Conservation (phyloP, 1,284 basidiomycete species). For the Inonotus hispidus region DNA sequence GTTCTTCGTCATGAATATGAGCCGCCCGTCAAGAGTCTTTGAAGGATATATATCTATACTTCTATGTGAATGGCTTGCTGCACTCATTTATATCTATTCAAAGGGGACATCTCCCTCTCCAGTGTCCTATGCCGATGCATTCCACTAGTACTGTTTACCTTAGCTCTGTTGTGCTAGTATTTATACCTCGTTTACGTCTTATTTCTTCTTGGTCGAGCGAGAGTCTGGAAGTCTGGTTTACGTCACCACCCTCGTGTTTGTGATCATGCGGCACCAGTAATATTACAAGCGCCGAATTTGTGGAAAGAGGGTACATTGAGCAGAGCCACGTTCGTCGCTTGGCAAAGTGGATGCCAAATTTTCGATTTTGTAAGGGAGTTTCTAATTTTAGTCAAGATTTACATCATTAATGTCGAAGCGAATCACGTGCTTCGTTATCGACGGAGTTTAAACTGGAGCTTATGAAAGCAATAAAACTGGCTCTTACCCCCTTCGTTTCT, state of each 20-base stretch:
- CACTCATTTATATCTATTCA: background rate
- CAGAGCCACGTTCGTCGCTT: too few relatives aligned
- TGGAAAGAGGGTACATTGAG: too few relatives aligned
- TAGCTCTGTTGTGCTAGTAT: background rate
- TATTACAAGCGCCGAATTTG: too few relatives aligned
- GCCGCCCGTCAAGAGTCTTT: background rate
- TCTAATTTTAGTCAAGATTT: background rate
- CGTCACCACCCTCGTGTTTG: too few relatives aligned
- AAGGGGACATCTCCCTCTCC: background rate
- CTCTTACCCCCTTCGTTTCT: slow-evolving; percentile 29
- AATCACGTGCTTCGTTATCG: background rate
- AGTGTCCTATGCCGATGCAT: too few relatives aligned
- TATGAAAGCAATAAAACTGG: slow-evolving; percentile 20
- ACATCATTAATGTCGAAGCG: background rate
- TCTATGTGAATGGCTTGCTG: background rate
- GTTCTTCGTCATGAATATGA: slow-evolving; percentile 26
- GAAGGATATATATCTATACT: background rate
- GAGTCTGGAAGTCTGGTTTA: background rate
- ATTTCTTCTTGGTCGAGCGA: background rate
- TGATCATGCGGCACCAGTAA: too few relatives aligned
- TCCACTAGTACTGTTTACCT: background rate
- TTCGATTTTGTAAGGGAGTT: background rate
- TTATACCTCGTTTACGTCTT: background rate
- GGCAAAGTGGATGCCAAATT: too few relatives aligned
- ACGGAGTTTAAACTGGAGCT: slow-evolving; percentile 34